Base-by-base conservation (phyloP, 768 basidiomycete genomes). In the Infundibulicybe gibba region DNA sequence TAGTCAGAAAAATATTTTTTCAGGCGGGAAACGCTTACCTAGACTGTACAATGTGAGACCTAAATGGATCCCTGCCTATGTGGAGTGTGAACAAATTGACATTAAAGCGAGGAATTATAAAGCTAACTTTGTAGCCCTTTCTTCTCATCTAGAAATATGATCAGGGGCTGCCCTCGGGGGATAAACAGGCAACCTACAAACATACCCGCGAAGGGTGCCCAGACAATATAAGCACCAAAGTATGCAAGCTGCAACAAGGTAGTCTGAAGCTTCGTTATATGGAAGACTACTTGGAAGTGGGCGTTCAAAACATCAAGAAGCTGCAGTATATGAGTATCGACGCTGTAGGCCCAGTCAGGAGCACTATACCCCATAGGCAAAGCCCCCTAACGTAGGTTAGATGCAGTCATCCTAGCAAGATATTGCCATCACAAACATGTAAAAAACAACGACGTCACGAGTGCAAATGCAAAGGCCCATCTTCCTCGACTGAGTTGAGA, bases 381-480 rank as follows among this genome's bases (percentile, higher is more conserved):
- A 85, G 0, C 83, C 83, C 82, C 81, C 80, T 75, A 44, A 32
- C n/a, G 32, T 17, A 32, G 37, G 35, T 43, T 10, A 34, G 46
- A 17, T 34, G 47, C 15, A 40, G 21, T 30, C 33, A 25, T 17
- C 17, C n/a, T 34, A 19, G 19, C 31, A 20, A 44, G 34, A 17
- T 6, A 19, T 41, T 12, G 6, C 16, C 15, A 34, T 25, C 32
- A 62, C 77, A 52, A 52, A 81, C 82, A 85, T 21, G 85, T 83
- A 64, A 88, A 87, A 72, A 88, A 88, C 30, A 88, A 69, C 10
- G 84, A 79, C 15, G 85, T 88, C 49, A 90, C 81, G 45, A 88
- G 76, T 33, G 70, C 68, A 60, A 85, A 89, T 6, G 86, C 72
- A 58, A 75, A 82, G 20, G 63, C 65, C 75, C 75, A 82, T 54